Evolutionary conservation across 2,329 filamentous ascomycete species (phyloP).

Genomic region (Trichoderma atrobrunneum): DNA sequence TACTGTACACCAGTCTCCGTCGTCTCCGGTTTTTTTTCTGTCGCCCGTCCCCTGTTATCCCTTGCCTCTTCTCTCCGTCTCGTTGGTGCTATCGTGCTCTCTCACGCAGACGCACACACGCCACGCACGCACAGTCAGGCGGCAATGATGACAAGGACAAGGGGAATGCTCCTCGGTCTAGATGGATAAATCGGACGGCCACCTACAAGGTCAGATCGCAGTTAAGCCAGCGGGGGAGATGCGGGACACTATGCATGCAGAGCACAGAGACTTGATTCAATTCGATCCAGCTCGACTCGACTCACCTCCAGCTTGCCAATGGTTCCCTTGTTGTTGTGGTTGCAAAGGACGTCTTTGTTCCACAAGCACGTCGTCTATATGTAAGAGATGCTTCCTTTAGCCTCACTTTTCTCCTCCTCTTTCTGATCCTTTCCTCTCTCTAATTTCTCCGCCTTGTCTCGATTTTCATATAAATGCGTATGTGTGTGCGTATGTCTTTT

Average conservation of each 20-base stretch:
- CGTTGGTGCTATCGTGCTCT: not conserved
- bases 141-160: slow-evolving; percentile 13
- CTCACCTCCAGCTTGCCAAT: not conserved
- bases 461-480: not conserved
- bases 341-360: not conserved
- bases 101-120: not conserved
- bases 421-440: not conserved
- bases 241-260: slow-evolving; percentile 13
- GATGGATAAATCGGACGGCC: slow-evolving; percentile 1
- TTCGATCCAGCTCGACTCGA: not conserved
- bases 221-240: slow-evolving; percentile 8
- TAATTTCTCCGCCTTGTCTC: not conserved
- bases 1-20: not conserved
- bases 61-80: not conserved
- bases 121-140: not conserved
- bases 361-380: not conserved
- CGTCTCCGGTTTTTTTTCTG: not conserved
- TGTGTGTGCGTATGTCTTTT: not conserved
- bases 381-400: not conserved
- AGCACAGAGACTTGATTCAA: slow-evolving; percentile 2
- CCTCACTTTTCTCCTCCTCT: not conserved
- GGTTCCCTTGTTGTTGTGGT: not conserved
- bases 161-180: slow-evolving; percentile 3
- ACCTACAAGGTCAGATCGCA: slow-evolving; percentile 14
- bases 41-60: not conserved